phyloP scores from a whole-genome alignment of 169 alveolate genomes.

The Cyclospora cayetanensis region DNA sequence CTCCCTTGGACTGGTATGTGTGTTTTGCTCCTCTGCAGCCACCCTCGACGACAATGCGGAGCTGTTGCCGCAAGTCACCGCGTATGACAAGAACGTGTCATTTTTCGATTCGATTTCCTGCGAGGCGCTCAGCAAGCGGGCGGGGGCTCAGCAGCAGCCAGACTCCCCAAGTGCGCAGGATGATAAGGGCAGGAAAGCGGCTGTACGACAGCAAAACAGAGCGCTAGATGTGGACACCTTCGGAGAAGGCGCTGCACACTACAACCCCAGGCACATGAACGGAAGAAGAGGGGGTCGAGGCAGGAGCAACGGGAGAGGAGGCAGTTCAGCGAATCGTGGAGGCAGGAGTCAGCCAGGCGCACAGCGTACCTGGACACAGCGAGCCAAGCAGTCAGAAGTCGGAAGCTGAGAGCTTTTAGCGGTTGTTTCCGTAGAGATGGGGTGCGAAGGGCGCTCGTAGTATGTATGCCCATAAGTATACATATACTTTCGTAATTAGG shows the following conservation, averaged over 20 bases:
- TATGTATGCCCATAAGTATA: too few relatives aligned
- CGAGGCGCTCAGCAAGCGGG: slow-evolving; percentile 68
- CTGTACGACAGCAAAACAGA: slow-evolving; percentile 17
- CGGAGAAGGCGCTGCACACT: slow-evolving; percentile 61
- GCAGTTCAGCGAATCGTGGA: too few relatives aligned
- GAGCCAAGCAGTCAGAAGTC: neutral
- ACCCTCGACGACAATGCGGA: neutral
- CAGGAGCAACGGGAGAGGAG: slow-evolving; percentile 14
- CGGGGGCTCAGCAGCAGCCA: slow-evolving; percentile 25
- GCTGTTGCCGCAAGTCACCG: neutral
- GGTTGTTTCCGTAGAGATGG: too few relatives aligned
- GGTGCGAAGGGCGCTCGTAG: too few relatives aligned
- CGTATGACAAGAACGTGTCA: slow-evolving; percentile 64
- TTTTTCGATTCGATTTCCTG: slow-evolving; percentile 72
- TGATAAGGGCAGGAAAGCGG: slow-evolving; percentile 1
- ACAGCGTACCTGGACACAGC: neutral
- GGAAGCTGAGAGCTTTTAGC: neutral
- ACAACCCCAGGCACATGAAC: slow-evolving; percentile 18
- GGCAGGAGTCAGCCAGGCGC: neutral
- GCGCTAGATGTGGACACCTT: slow-evolving; percentile 54
- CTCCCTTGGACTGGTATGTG: neutral
- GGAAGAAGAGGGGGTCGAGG: slow-evolving; percentile 10
- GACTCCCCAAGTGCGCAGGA: neutral
- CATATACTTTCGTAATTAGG: too few relatives aligned
- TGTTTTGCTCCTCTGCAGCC: neutral